Conservation (phyloP, 768 basidiomycete genomes). For the Rubroboletus pulcherrimus region DNA sequence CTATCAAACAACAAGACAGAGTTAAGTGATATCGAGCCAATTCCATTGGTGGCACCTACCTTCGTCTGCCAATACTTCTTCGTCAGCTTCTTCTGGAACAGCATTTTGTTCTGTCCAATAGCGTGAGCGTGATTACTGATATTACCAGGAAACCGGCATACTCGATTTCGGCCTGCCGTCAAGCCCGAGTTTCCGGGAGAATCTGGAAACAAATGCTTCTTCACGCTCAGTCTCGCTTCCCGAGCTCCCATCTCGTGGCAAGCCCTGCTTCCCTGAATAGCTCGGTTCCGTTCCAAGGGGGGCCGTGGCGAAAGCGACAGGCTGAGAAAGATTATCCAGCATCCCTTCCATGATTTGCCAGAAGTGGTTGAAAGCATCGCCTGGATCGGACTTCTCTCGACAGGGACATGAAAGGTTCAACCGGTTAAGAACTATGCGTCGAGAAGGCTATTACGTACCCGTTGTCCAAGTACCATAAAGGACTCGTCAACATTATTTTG, state of each 20-base stretch:
- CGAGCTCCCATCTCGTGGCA: conserved; percentile 47
- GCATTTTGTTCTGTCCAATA: conserved; percentile 17
- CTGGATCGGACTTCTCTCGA: conserved; percentile 61
- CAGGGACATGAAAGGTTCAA: background rate
- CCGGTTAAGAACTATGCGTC: conserved; percentile 1
- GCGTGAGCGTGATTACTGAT: conserved; percentile 5
- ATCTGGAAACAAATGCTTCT: conserved; percentile 55
- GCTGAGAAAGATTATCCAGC: conserved; percentile 80
- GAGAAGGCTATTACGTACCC: conserved; percentile 39
- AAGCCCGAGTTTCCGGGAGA: conserved; percentile 43
- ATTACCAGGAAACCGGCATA: conserved; percentile 2
- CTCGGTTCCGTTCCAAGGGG: conserved; percentile 52
- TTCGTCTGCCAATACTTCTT: conserved; percentile 59
- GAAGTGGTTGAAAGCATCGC: conserved; percentile 85
- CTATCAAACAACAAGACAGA: conserved; percentile 28
- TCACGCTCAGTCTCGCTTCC: conserved; percentile 69
- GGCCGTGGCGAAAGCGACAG: conserved; percentile 75
- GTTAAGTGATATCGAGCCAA: background rate
- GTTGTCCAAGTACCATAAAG: conserved; percentile 83
- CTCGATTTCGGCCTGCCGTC: conserved; percentile 21
- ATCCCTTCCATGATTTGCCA: conserved; percentile 87
- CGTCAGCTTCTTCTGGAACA: conserved; percentile 49
- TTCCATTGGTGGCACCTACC: conserved; percentile 37
- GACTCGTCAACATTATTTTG: conserved; percentile 77
- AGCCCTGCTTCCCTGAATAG: conserved; percentile 21